Percentiles rank a stretch among this genome's conserved stretches.
Evolutionary conservation across 768 basidiomycete genomes (phyloP).

Genomic region (Cystobasidium ongulense): DNA sequence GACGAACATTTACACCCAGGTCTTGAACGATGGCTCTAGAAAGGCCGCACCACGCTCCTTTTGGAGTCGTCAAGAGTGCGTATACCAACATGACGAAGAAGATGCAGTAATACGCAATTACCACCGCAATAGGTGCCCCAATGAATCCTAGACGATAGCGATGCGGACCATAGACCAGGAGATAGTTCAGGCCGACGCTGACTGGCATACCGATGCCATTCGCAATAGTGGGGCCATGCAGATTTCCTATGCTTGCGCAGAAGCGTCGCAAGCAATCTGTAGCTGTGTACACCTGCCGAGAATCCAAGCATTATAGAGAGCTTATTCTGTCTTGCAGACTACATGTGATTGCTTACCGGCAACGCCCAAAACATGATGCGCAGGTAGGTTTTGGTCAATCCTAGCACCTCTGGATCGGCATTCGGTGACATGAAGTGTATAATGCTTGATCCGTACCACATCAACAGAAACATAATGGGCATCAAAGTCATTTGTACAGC

Average conservation of each 20-base stretch:
- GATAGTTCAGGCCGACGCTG: background rate
- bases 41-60: background rate
- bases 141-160: constrained; percentile 4
- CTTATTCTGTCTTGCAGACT: background rate
- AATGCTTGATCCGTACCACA: background rate
- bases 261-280: background rate
- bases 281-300: background rate
- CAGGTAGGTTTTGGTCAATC: background rate
- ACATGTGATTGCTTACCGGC: background rate
- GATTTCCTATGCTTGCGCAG: background rate
- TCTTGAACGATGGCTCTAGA: background rate
- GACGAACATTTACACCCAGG: background rate
- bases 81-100: background rate
- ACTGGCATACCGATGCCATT: background rate
- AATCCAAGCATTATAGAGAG: too few species aligned
- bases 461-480: background rate
- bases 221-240: background rate
- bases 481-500: background rate
- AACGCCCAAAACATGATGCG: background rate
- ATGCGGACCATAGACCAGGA: background rate
- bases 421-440: background rate
- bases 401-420: background rate
- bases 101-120: background rate
- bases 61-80: background rate
- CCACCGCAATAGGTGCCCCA: constrained; percentile 12